These are phyloP conservation scores for Parastagonospora nodorum DNA, from an alignment of 2,329 filamentous ascomycete species.

Conservation along the genomic window DNA sequence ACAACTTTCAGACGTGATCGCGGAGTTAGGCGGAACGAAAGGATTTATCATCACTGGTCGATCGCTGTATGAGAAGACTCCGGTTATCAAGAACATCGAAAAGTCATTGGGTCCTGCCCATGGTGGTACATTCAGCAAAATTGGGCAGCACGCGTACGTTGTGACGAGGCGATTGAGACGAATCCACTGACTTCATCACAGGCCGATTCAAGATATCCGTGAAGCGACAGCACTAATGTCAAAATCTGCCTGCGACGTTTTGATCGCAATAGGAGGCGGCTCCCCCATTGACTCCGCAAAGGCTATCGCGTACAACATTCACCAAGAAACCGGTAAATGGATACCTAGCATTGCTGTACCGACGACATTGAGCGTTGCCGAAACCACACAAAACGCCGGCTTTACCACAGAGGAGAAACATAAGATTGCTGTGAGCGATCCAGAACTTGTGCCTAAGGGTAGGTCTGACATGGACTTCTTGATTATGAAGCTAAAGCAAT, in stretches of 20 bases:
- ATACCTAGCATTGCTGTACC: conserved; percentile 47
- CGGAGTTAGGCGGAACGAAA: conserved; percentile 49
- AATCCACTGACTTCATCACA: conserved; percentile 17
- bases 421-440: conserved; percentile 56
- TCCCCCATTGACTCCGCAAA: conserved; percentile 57
- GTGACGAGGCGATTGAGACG: not conserved
- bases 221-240: conserved; percentile 43
- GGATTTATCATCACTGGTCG: conserved; percentile 62
- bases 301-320: conserved; percentile 46
- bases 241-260: conserved; percentile 42
- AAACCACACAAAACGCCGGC: conserved; percentile 59
- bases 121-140: conserved; percentile 60
- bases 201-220: conserved; percentile 42
- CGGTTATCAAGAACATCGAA: conserved; percentile 59
- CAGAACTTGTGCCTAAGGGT: conserved; percentile 50
- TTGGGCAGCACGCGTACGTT: conserved; percentile 60
- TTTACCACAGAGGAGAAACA: conserved; percentile 57
- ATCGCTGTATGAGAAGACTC: conserved; percentile 60
- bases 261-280: conserved; percentile 52
- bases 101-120: conserved; percentile 53
- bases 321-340: conserved; percentile 45
- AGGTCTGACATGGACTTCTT: not conserved
- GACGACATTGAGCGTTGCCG: conserved; percentile 55
- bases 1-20: conserved; percentile 37
- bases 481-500: conserved; percentile 22